Base-by-base conservation (phyloP, 768 basidiomycete genomes). In the Cystobasidium ongulense region DNA sequence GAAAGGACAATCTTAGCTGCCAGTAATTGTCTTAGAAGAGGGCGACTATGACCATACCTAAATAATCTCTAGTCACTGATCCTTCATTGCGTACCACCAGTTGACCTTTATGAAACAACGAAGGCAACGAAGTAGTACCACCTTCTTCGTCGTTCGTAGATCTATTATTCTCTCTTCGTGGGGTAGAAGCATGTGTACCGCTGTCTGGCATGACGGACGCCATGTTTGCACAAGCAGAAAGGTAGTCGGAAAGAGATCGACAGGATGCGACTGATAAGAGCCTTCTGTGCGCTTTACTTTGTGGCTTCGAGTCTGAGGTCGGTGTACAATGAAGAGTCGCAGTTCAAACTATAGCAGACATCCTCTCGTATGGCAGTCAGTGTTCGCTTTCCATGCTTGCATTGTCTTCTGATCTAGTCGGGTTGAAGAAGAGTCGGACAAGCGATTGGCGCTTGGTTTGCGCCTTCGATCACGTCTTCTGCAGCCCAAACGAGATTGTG, bases 41-140 rank as follows among this genome's bases (percentile, higher is more conserved):
- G 43, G 43, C 13, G 43, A 46, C 43, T 27, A 11, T 11, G 13
- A 59, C 13, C 57, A 59, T 59, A 64, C 63, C 65, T 21, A 67
- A 43, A 67, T 46, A 67, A 41, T 67, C 65, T 18, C 65, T 23
- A 27, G 65, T 67, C 29, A 50, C 46, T 13, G 43, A 50, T 15
- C 65, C 65, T 33, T 67, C 43, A 52, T 67, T 67, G 15, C 27
- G 17, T 25, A 67, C 35, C 21, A 67, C 65, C 11, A 67, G 36
- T 33, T 67, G 65, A 27, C 65, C 65, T 25, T 27, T 39, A 41
- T 67, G 65, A 36, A 67, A 38, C 18, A 67, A 53, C 7, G 65
- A 46, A 29, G 65, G 65, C 29, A 46, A 31, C 3, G 50, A 17
- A 21, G 11, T 35, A 27, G 29, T 31, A 8, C 10, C 38, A 43